These are phyloP conservation scores for Phytophthora pistaciae DNA, from an alignment of 352 stramenopile species.

Conservation along the genomic window DNA sequence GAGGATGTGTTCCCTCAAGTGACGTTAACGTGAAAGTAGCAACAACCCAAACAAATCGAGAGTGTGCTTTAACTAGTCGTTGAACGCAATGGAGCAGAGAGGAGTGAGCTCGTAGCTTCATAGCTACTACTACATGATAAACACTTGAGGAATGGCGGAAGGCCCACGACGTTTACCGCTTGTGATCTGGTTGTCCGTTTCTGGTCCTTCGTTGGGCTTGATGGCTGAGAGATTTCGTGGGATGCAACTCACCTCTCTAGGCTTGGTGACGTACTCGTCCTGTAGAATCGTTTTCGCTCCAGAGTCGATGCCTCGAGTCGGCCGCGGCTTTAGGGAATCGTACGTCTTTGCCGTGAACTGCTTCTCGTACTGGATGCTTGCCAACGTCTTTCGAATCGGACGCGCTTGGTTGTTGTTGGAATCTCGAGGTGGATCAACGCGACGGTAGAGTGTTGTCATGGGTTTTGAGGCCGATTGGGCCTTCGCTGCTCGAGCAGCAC, in stretches of 20 bases:
- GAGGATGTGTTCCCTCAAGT: not conserved
- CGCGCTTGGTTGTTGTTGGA: constrained; percentile 8
- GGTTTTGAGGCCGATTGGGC: constrained; percentile 37
- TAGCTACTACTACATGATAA: constrained; percentile 71
- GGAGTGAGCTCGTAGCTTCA: constrained; percentile 9
- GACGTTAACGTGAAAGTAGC: not conserved
- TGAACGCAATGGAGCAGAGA: constrained; percentile 6
- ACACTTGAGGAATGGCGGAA: constrained; percentile 67
- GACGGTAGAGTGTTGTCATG: constrained; percentile 69
- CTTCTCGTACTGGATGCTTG: constrained; percentile 73
- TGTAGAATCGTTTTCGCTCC: constrained; percentile 69
- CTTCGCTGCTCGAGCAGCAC: constrained; percentile 21
- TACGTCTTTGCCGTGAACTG: constrained; percentile 45
- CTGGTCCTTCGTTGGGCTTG: constrained; percentile 10
- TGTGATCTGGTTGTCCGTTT: constrained; percentile 22
- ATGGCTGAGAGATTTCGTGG: constrained; percentile 38
- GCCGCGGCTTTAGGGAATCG: constrained; percentile 40
- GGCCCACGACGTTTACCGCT: constrained; percentile 56
- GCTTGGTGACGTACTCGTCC: constrained; percentile 74
- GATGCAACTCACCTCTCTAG: constrained; percentile 67
- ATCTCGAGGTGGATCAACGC: constrained; percentile 31
- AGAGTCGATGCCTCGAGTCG: constrained; percentile 42
- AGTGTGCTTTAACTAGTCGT: constrained; percentile 27
- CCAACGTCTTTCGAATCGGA: constrained; percentile 61
- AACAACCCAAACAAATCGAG: constrained; percentile 17